These are phyloP conservation scores for Lentithecium fluviatile DNA, from an alignment of 495 filamentous ascomycete genomes.

Conservation along the genomic window DNA sequence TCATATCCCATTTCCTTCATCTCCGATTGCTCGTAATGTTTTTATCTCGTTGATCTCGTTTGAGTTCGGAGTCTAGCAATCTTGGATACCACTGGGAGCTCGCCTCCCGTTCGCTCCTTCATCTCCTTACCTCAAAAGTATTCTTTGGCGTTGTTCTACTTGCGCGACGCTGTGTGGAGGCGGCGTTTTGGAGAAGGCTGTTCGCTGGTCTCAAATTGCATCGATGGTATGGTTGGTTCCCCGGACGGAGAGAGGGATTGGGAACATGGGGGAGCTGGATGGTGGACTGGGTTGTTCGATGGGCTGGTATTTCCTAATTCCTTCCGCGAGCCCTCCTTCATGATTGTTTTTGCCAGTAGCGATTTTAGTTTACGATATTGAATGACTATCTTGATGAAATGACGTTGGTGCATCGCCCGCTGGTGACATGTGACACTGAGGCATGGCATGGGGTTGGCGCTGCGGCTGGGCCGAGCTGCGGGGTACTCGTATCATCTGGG, in stretches of 20 bases:
- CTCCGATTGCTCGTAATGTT: background rate
- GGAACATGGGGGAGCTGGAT: too few species aligned
- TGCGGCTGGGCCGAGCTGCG: too few species aligned
- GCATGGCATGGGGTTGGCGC: too few species aligned
- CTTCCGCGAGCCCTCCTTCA: background rate
- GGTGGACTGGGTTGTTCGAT: too few species aligned
- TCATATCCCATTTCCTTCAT: slow-evolving; percentile 3
- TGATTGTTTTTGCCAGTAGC: slow-evolving; percentile 2
- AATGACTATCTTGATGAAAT: slow-evolving; percentile 19
- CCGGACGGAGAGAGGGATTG: too few species aligned
- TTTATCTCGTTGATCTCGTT: slow-evolving; percentile 9
- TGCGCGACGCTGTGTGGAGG: background rate
- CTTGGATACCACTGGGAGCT: slow-evolving; percentile 11
- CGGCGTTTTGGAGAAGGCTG: background rate
- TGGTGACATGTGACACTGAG: too few species aligned
- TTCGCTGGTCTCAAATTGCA: slow-evolving; percentile 17
- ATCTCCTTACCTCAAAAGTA: slow-evolving; percentile 16
- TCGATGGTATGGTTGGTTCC: too few species aligned
- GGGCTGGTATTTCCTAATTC: background rate
- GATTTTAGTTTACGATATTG: slow-evolving; percentile 26
- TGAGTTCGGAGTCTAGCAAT: background rate
- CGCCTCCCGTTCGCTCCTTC: slow-evolving; percentile 8
- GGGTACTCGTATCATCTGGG: too few species aligned
- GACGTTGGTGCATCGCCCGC: background rate
- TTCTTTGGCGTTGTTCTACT: background rate